A percentile compares a stretch with the other conserved stretches of the same genome.
Evolutionary conservation across 441 rosid species (phyloP).

Genomic region (Erysimum pusillum): DNA sequence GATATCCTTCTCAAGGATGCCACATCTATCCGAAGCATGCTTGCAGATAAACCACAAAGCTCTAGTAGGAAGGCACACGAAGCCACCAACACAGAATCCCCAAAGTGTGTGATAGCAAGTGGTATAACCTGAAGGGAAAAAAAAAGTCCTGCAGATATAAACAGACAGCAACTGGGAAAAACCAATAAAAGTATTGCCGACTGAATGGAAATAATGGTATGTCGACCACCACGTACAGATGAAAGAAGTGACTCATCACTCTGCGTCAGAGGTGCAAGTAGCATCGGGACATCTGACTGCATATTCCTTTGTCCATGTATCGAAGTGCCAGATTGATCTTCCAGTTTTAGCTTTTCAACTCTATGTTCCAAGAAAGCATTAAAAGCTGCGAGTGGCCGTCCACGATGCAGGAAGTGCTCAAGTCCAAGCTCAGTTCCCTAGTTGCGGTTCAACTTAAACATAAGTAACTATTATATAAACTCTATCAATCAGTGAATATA

Average conservation of each 20-base stretch:
- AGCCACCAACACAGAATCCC: conserved; percentile 87
- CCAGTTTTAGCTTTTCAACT: conserved; percentile 75
- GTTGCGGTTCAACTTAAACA: conserved; percentile 38
- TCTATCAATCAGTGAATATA: background rate
- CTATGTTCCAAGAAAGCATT: conserved; percentile 82
- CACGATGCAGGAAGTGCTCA: conserved; percentile 97
- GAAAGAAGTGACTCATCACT: conserved; percentile 85
- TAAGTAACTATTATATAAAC: conserved; percentile 28
- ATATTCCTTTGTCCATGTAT: conserved; percentile 71
- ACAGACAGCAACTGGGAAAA: conserved; percentile 14
- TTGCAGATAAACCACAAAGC: conserved; percentile 94
- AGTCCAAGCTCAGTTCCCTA: conserved; percentile 93
- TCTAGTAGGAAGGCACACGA: conserved; percentile 91
- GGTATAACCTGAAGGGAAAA: conserved; percentile 79
- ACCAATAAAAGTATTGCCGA: conserved; percentile 15
- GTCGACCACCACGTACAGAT: conserved; percentile 70
- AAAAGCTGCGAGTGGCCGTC: conserved; percentile 97
- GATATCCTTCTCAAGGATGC: conserved; percentile 90
- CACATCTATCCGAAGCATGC: conserved; percentile 87
- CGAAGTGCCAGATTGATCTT: conserved; percentile 62
- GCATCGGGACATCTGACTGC: conserved; percentile 90
- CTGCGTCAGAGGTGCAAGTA: conserved; percentile 78
- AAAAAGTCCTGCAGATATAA: conserved; percentile 31
- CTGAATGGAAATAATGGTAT: conserved; percentile 27
- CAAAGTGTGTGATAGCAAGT: conserved; percentile 90